Conservation (phyloP, 805 yeast species). For the Pichia phayaonensis region DNA sequence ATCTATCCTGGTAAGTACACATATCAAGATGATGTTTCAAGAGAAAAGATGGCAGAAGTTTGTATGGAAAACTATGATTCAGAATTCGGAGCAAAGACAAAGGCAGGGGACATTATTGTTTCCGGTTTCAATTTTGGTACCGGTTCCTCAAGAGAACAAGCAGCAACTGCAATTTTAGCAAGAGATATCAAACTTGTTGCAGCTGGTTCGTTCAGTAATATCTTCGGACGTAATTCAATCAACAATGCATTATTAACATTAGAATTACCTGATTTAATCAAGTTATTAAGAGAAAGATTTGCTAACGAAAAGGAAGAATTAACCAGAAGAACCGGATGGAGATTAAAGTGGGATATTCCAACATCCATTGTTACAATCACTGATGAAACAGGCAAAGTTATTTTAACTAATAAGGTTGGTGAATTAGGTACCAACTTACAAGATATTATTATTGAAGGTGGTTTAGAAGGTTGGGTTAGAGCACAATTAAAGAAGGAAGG, state of each 20-base stretch:
- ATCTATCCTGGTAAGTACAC: constrained; percentile 99
- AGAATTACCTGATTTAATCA: constrained; percentile 84
- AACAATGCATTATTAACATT: constrained; percentile 91
- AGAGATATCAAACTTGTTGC: constrained; percentile 89
- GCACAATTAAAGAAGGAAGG: constrained; percentile 44
- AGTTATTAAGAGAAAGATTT: constrained; percentile 65
- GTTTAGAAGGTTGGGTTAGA: constrained; percentile 97
- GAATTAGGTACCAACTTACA: constrained; percentile 93
- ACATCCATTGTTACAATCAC: constrained; percentile 72
- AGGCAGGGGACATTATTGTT: constrained; percentile 77
- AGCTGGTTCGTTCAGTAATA: constrained; percentile 96
- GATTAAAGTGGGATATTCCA: constrained; percentile 87
- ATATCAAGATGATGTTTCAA: constrained; percentile 93
- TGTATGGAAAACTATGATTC: constrained; percentile 98
- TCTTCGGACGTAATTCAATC: constrained; percentile 90
- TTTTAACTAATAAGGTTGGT: constrained; percentile 83
- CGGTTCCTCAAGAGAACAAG: constrained; percentile 98
- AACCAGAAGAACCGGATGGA: constrained; percentile 94
- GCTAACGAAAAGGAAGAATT: constrained; percentile 45
- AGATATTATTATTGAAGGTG: constrained; percentile 95
- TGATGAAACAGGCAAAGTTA: constrained; percentile 52
- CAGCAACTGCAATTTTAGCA: constrained; percentile 96
- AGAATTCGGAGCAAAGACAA: constrained; percentile 74
- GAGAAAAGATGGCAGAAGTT: constrained; percentile 96
- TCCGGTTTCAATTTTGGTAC: constrained; percentile 97